These are phyloP conservation scores for Miscanthus sacchariflorus DNA, from an alignment of 202 grass and related monocot species.

Conservation along the genomic window DNA sequence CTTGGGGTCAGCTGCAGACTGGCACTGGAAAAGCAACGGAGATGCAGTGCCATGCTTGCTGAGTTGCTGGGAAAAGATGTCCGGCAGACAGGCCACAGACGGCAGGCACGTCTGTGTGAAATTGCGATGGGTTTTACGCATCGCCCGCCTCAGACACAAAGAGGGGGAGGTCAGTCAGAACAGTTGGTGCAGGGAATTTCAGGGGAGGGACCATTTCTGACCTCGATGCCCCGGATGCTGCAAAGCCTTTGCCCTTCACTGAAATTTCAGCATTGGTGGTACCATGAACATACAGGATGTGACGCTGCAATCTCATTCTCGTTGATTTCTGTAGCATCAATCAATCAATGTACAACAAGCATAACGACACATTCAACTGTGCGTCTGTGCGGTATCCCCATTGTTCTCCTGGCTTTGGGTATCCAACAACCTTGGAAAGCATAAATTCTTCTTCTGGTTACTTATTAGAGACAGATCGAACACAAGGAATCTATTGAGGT, in stretches of 20 bases:
- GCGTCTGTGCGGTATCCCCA: neutral
- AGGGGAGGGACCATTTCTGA: constrained; percentile 33
- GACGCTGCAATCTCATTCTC: neutral
- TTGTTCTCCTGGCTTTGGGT: too few relatives aligned
- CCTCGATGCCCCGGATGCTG: neutral
- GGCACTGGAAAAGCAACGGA: neutral
- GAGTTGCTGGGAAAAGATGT: neutral
- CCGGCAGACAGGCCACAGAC: neutral
- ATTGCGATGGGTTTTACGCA: constrained; percentile 34
- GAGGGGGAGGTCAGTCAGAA: neutral
- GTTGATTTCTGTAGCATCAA: neutral
- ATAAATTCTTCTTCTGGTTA: too few relatives aligned
- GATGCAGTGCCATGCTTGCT: neutral
- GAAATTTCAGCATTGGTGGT: neutral
- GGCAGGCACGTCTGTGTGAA: constrained; percentile 30
- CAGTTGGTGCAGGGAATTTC: constrained; percentile 41
- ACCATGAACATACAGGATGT: neutral
- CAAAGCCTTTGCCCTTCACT: neutral
- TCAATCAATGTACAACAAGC: neutral
- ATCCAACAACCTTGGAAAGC: too few relatives aligned
- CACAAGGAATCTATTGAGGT: too few relatives aligned
- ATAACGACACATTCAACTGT: constrained; percentile 6
- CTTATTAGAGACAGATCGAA: too few relatives aligned
- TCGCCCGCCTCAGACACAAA: constrained; percentile 31
- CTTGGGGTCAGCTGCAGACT: neutral